phyloP scores from a whole-genome alignment of 73 alveolate species.

The Paramecium caudatum region DNA sequence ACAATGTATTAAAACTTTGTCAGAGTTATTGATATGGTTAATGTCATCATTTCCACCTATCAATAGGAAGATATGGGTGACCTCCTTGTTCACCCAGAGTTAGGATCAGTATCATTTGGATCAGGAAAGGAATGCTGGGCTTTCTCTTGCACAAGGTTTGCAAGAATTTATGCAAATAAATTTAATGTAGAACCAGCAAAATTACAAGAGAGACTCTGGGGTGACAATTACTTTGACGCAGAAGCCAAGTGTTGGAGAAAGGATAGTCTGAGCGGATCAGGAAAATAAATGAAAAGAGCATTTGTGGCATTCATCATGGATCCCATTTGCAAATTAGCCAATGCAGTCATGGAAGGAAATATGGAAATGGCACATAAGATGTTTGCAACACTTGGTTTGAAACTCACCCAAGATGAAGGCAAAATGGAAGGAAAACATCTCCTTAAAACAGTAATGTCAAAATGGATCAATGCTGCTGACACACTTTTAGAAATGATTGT shows the following conservation, averaged over 20 bases:
- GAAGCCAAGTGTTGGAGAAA: slow-evolving; percentile 97
- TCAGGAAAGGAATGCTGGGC: slow-evolving; percentile 99
- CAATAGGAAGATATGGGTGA: slow-evolving; percentile 91
- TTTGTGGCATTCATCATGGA: slow-evolving; percentile 97
- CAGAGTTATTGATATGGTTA: slow-evolving; percentile 98
- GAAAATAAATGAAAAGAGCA: slow-evolving; percentile 91
- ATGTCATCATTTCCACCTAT: slow-evolving; percentile 95
- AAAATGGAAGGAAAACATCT: slow-evolving; percentile 81
- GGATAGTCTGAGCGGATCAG: slow-evolving; percentile 88
- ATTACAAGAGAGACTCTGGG: slow-evolving; percentile 98
- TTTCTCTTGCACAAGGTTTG: slow-evolving; percentile 97
- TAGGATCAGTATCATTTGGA: slow-evolving; percentile 99
- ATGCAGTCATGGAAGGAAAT: slow-evolving; percentile 91
- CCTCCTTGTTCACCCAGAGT: slow-evolving; percentile 87
- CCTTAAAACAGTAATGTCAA: slow-evolving; percentile 91
- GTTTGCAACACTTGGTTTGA: slow-evolving; percentile 93
- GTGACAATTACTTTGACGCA: slow-evolving; percentile 98
- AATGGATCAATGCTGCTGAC: slow-evolving; percentile 99
- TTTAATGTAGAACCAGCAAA: slow-evolving; percentile 93
- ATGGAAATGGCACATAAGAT: slow-evolving; percentile 91
- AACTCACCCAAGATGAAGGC: slow-evolving; percentile 94
- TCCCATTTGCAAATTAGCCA: slow-evolving; percentile 95
- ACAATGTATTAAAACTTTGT: slow-evolving; percentile 92
- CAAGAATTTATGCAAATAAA: slow-evolving; percentile 95
- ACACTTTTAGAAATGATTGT: slow-evolving; percentile 98